phyloP scores from a whole-genome alignment of 306 rosid genomes.

The Malus fusca region DNA sequence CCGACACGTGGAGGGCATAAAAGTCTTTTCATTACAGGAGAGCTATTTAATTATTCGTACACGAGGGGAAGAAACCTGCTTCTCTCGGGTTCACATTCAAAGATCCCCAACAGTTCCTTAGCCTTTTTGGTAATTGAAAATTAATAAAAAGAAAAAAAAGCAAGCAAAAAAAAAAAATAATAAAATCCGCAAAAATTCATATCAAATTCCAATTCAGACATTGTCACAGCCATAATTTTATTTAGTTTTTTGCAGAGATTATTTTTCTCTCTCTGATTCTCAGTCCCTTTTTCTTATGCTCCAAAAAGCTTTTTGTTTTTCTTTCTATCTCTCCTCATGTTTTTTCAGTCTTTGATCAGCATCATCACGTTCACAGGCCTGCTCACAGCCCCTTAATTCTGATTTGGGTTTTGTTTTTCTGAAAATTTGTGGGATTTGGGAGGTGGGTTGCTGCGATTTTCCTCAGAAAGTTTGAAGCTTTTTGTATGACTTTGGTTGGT shows the following conservation, averaged over 20 bases:
- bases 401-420: background rate
- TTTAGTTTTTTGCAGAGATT: constrained; percentile 23
- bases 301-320: constrained; percentile 4
- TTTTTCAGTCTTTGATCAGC: constrained; percentile 13
- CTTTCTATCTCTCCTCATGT: background rate
- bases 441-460: constrained; percentile 14
- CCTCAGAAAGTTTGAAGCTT: constrained; percentile 13
- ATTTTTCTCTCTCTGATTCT: constrained; percentile 13
- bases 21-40: background rate
- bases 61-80: constrained; percentile 54
- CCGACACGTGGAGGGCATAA: constrained; percentile 44
- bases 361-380: background rate
- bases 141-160: constrained; percentile 6
- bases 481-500: constrained; percentile 48
- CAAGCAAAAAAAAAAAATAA: background rate
- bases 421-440: constrained; percentile 1
- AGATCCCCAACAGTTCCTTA: constrained; percentile 27
- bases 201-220: constrained; percentile 18
- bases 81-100: constrained; percentile 49
- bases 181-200: background rate
- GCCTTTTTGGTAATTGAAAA: background rate
- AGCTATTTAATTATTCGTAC: constrained; percentile 46
- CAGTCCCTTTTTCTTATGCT: background rate
- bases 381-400: background rate
- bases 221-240: constrained; percentile 21